Evolutionary conservation across 139 green algal genomes (phyloP), one percentile per base, ranked within the genome.

Genomic region (Chlamydomonas schloesseri): DNA sequence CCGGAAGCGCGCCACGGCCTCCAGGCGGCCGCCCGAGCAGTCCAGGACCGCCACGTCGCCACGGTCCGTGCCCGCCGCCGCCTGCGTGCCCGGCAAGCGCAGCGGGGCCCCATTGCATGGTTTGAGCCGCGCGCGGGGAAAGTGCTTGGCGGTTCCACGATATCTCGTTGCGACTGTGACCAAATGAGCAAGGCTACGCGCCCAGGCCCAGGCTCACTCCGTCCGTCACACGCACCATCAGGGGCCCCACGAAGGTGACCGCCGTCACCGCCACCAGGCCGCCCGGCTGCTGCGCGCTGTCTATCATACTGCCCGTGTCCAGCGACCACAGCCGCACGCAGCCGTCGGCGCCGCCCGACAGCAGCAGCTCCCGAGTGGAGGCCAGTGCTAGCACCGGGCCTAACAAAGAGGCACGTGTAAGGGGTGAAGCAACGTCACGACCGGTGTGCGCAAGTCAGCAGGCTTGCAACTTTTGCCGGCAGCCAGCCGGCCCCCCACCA

Each of bases 1-100:
- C 23, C 26, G 36, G 84, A 89, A 89, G 68, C 84, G 84, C 55
- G 85, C 76, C 15, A 85, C 84, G 23, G 70, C 67, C 84, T 75
- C 31, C 20, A 89, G 50, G 0, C 50, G 55, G 11, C 11, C 31
- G 36, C 65, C 75, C 37, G 84, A 89, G 28, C 81, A 78, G 58
- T 89, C 84, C 55, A 82, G 75, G 69, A 89, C 13, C n/a, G 20
- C 60, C 46, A 89, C 55, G 37, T 67, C 33, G 36, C 84, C 84
- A 0, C 28, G 33, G 33, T 84, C 76, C 26, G 60, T 86, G 37
- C 84, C 84, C 15, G 69, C 36, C 0, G 84, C 84, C 23, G 75
- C 76, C 84, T 89, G 68, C 5, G 10, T 3, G 62, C n/a, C n/a
- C n/a, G n/a, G n/a, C n/a, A n/a, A n/a, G n/a, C n/a, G n/a, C n/a